Conservation (phyloP, 192 early-diverging fungal genomes). For the Coemansia sp. region DNA sequence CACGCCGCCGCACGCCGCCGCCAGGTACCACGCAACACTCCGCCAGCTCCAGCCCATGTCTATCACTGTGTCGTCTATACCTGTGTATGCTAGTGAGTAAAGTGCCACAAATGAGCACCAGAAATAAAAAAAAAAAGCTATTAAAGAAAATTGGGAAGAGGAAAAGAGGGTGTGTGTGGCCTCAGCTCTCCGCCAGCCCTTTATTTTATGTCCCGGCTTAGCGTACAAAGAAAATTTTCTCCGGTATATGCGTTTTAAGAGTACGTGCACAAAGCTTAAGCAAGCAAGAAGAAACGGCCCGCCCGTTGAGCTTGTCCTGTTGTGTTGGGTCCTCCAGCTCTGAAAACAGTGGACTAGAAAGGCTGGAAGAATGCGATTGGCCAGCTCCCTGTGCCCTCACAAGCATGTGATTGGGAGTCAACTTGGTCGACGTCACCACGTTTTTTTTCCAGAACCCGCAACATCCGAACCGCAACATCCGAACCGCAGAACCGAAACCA, state of each 20-base stretch:
- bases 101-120: not conserved
- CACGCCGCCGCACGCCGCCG: slow-evolving; percentile 3
- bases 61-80: not conserved
- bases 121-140: not conserved
- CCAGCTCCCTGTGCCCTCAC: not conserved
- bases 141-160: not conserved
- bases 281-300: not conserved
- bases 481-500: too few relatives aligned
- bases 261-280: too few relatives aligned
- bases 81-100: not conserved
- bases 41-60: slow-evolving; percentile 28
- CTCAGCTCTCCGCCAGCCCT: too few relatives aligned
- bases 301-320: not conserved
- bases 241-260: too few relatives aligned
- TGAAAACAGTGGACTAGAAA: not conserved
- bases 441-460: too few relatives aligned
- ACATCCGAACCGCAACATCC: too few relatives aligned
- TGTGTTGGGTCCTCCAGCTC: not conserved
- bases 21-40: slow-evolving; percentile 13
- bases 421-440: slow-evolving; percentile 4
- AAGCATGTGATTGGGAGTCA: not conserved
- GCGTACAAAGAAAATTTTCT: too few relatives aligned
- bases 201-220: too few relatives aligned
- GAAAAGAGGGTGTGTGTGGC: not conserved
- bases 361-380: not conserved